Conservation (phyloP, 805 yeast species). For the Monosporozyma yasuniensis region DNA sequence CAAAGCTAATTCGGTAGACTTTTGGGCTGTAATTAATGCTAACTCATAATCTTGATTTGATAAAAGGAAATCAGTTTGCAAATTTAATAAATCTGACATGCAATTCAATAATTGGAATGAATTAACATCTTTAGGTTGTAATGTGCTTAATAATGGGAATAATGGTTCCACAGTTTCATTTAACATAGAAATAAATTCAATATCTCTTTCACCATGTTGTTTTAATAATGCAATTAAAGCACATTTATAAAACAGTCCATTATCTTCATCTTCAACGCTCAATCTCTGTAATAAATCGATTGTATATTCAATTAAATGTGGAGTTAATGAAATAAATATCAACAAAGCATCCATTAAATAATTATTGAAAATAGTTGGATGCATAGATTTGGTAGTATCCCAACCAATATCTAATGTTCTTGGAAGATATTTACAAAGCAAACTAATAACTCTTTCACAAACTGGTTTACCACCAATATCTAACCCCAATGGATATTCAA, state of each 20-base stretch:
- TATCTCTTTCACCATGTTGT: constrained; percentile 17
- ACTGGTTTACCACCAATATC: constrained; percentile 19
- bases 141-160: constrained; percentile 11
- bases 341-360: constrained; percentile 43
- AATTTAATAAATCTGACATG: constrained; percentile 20
- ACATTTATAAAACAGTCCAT: constrained; percentile 20
- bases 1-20: constrained; percentile 22
- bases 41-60: constrained; percentile 18
- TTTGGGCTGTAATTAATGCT: constrained; percentile 21
- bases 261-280: constrained; percentile 15
- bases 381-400: constrained; percentile 24
- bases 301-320: constrained; percentile 16
- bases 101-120: constrained; percentile 20
- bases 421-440: constrained; percentile 39
- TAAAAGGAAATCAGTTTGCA: constrained; percentile 23
- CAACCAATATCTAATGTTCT: constrained; percentile 42
- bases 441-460: constrained; percentile 28
- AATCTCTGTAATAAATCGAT: constrained; percentile 13
- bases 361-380: constrained; percentile 37
- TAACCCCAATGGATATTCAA: constrained; percentile 38
- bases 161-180: constrained; percentile 15
- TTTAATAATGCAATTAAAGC: constrained; percentile 20
- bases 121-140: constrained; percentile 13
- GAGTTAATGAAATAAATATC: constrained; percentile 16
- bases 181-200: constrained; percentile 15